Base-by-base conservation (phyloP, 2,329 filamentous ascomycete species). In the Tolypocladium paradoxum region DNA sequence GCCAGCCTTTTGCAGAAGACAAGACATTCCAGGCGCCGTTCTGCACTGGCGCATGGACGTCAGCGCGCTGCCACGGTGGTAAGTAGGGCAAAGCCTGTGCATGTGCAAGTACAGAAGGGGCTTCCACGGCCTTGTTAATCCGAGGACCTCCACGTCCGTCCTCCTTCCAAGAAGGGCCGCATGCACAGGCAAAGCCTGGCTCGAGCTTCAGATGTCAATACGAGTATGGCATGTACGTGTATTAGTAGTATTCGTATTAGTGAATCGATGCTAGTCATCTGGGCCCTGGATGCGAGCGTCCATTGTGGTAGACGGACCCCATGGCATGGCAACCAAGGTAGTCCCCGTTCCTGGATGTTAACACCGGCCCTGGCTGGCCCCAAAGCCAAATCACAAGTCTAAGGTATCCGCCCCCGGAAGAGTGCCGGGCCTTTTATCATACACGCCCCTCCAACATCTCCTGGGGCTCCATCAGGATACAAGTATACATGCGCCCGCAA, bases 111-210 rank as follows among this genome's bases (percentile, higher is more conserved):
- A 46, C 43, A 29, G 27, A 22, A 45, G 14, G 35, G 14, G 14
- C 40, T 29, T 45, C 24, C 24, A 8, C 43, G 43, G 43, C 43
- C 43, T n/a, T 16, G 40, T 27, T 31, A 14, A 46, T 31, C 43
- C 43, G 27, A 46, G 43, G 18, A 20, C 27, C 43, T 46, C 4
- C 43, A 18, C 3, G 33, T 20, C 50, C 37, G 55, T 67, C 70
- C 73, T 75, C 73, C 74, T 76, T 75, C 73, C 73, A 68, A 73
- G 70, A 73, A 68, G 64, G 73, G 73, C 68, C 68, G 68, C 70
- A 69, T 71, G 67, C 69, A 68, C 68, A 70, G 36, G 47, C 37
- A 43, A 27, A 36, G 20, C n/a, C 51, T n/a, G 51, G 31, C 46
- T 43, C 31, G 36, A 46, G 43, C 36, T 22, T 22, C 45, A 9